Conservation (phyloP, 1,284 basidiomycete genomes). For the Leccinum subrobustum region DNA sequence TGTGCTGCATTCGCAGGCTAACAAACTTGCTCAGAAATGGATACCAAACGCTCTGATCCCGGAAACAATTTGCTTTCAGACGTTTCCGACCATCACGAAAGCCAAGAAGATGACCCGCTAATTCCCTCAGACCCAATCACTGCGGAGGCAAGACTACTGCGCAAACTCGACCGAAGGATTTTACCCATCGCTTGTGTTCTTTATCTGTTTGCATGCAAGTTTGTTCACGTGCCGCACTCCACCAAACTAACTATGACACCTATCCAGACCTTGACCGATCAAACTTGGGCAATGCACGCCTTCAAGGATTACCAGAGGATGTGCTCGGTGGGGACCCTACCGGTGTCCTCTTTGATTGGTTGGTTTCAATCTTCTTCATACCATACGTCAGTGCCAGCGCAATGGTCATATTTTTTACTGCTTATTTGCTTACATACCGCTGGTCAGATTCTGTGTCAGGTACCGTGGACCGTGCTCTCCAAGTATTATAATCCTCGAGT, state of each 20-base stretch:
- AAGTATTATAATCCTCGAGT: constrained; percentile 65
- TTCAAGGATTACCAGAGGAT: constrained; percentile 67
- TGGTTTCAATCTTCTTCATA: constrained; percentile 74
- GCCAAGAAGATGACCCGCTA: too few species aligned
- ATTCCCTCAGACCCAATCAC: too few species aligned
- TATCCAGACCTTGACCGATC: constrained; percentile 65
- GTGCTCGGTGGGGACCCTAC: constrained; percentile 64
- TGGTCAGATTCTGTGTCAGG: constrained; percentile 63
- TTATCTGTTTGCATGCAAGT: constrained; percentile 24
- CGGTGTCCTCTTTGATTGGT: constrained; percentile 68
- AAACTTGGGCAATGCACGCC: constrained; percentile 73
- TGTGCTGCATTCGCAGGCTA: not conserved
- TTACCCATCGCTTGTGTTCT: too few species aligned
- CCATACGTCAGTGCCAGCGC: constrained; percentile 54
- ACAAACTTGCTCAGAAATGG: constrained; percentile 10
- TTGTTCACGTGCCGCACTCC: not conserved
- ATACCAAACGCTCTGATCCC: constrained; percentile 16
- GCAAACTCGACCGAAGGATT: too few species aligned
- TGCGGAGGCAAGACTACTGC: too few species aligned
- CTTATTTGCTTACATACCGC: not conserved
- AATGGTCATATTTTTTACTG: not conserved
- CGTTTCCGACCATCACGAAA: not conserved
- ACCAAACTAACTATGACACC: not conserved
- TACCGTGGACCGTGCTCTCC: constrained; percentile 65
- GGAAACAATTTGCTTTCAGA: constrained; percentile 7